Evolutionary conservation across 495 filamentous ascomycete species (phyloP), one percentile per base, ranked within the genome.

Genomic region (Mycothermus thermophilus): DNA sequence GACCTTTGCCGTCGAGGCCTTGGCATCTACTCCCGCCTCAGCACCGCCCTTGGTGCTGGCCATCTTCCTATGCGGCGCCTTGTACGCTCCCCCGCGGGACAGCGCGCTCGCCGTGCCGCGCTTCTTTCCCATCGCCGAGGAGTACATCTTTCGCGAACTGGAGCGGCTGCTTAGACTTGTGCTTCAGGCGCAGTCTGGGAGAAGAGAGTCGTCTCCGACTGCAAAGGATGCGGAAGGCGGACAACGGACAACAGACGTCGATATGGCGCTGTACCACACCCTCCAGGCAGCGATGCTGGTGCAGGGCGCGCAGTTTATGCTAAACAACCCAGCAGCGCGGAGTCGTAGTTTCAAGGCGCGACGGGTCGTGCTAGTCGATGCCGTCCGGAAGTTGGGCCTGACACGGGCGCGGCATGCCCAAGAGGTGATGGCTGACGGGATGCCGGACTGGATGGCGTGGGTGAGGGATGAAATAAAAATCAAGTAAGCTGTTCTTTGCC

Each of bases 241-340:
- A 2, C 3, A n/a, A 12, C 11, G 11, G 25, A 12, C 13, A 10
- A 27, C 11, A 13, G 26, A 23, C 10, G 8, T 1, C 7, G 35
- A 38, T 21, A n/a, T 4, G 21, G 21, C 17, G 21, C 0, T 43
- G 30, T 31, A 26, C 10, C 25, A 39, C 18, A 29, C 42, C 15
- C 12, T 44, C 10, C 42, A 44, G 27, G 42, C 42, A 2, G 36
- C 42, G 14, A 1, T 44, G 27, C 13, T 44, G 27, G 19, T 44
- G 0, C 32, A 37, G 8, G 38, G 36, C 7, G 14, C 24, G 12
- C 32, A 40, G 35, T 44, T 25, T 9, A 23, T 28, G 5, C 23
- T 32, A 21, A 30, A 42, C 3, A 14, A 27, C 14, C 22, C 19
- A 1, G 25, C 24, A 10, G 22, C 17, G 1, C 11, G 42, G 19